Base-by-base conservation (phyloP, 306 rosid genomes). In the Dalbergia cultrata region DNA sequence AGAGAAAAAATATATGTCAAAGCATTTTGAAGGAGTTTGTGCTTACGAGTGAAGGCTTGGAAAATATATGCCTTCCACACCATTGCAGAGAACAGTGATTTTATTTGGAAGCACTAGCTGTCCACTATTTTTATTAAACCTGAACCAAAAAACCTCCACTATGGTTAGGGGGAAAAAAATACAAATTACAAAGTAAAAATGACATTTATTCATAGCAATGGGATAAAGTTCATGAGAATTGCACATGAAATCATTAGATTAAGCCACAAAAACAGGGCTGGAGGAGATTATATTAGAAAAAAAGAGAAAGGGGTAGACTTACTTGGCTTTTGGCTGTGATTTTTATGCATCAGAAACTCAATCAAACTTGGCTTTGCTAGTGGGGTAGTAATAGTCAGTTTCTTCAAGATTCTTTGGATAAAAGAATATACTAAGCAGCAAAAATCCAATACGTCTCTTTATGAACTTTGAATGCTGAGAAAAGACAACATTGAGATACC, bases 11-110 rank as follows among this genome's bases (percentile, higher is more conserved):
- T 11, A 4, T 50, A 43, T 22, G 35, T 57, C 57, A 67, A 41
- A 81, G 68, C 26, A 59, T 72, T 73, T 7, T 57, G 81, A 70
- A 84, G 47, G 70, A 65, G 67, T 50, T 61, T 71, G 69, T 33
- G 81, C 99, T 93, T 92, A 96, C 99, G 81, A 83, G 90, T 96
- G 99, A 83, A 96, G 98, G 87, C 98, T 93, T 59, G 99, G 96
- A 92, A 93, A 93, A 84, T 96, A 96, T 86, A 85, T 66, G 88
- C 99, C 99, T 87, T 96, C 92, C 81, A 96, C 90, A 44, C 91
- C 90, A 74, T 96, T 93, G 93, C 98, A 93, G 83, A 96, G 88
- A 83, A 96, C 99, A 44, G 90, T 87, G 84, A 96, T 98, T 81
- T 92, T 93, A 89, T 86, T 89, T 57, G 97, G 90, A 75, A 87